A percentile compares a stretch with the other conserved stretches of the same genome.
Conservation (phyloP, 108 stramenopile genomes). For the Skeletonema menzelii region DNA sequence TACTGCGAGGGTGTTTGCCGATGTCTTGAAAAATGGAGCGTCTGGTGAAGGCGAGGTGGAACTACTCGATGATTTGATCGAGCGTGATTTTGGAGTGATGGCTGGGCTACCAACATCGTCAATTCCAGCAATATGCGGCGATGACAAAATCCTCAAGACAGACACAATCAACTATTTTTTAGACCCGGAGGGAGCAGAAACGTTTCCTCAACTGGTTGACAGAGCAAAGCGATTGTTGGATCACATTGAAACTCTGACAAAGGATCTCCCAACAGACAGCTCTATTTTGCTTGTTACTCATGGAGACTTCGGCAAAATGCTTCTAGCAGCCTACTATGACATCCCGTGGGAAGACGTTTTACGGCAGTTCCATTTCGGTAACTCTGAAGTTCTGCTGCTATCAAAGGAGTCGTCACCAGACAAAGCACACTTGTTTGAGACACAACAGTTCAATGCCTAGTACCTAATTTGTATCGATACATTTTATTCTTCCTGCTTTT, state of each 20-base stretch:
- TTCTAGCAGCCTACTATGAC: constrained; percentile 56
- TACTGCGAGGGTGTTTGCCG: constrained; percentile 49
- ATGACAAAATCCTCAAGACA: constrained; percentile 37
- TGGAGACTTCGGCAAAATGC: constrained; percentile 64
- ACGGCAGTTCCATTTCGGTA: constrained; percentile 59
- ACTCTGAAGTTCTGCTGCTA: constrained; percentile 47
- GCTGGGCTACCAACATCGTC: constrained; percentile 43
- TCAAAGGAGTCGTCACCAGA: constrained; percentile 40
- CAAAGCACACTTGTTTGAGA: too few relatives aligned
- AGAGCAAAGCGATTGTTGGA: constrained; percentile 35
- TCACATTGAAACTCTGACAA: constrained; percentile 19
- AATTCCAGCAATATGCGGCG: constrained; percentile 35
- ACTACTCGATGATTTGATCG: constrained; percentile 40
- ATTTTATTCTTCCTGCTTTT: too few relatives aligned
- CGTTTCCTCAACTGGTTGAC: constrained; percentile 51
- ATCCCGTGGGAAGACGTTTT: constrained; percentile 53
- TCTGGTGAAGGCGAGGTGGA: constrained; percentile 14
- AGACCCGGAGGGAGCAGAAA: constrained; percentile 51
- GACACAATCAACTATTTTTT: constrained; percentile 55
- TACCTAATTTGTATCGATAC: too few relatives aligned
- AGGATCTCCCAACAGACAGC: neutral
- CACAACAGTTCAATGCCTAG: too few relatives aligned
- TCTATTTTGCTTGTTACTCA: constrained; percentile 54
- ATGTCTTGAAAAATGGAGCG: constrained; percentile 4
- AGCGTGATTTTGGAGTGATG: constrained; percentile 56